These are phyloP conservation scores for Crepidotus variabilis DNA, from an alignment of 768 basidiomycete species.

Conservation along the genomic window DNA sequence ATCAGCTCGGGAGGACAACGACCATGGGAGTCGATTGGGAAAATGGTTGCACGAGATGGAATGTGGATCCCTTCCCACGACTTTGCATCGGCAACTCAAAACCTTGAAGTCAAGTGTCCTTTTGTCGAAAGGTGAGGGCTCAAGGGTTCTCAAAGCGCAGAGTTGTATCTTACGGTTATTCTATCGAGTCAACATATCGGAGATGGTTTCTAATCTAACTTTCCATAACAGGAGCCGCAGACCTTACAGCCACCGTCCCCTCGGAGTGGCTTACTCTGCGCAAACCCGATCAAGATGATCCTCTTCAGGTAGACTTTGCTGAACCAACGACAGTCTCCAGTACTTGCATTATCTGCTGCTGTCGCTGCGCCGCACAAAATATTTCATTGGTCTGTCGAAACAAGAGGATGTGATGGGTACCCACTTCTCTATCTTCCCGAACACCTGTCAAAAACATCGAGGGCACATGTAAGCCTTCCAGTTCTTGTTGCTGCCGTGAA, in stretches of 20 bases:
- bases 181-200: too few relatives aligned
- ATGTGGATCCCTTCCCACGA: background rate
- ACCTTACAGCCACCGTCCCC: background rate
- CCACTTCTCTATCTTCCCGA: slow-evolving; percentile 52
- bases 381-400: background rate
- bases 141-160: too few relatives aligned
- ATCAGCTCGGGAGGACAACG: slow-evolving; percentile 11
- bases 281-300: background rate
- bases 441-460: slow-evolving; percentile 62
- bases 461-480: slow-evolving; percentile 62
- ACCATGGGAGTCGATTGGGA: slow-evolving; percentile 5
- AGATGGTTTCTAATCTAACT: too few relatives aligned
- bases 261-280: background rate
- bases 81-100: too few relatives aligned
- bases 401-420: slow-evolving; percentile 10
- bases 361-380: slow-evolving; percentile 41
- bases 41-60: background rate
- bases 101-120: too few relatives aligned
- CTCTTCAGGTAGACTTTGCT: slow-evolving; percentile 6
- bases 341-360: slow-evolving; percentile 68
- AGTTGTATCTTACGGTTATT: too few relatives aligned
- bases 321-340: slow-evolving; percentile 49
- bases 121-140: too few relatives aligned
- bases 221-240: too few relatives aligned
- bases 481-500: slow-evolving; percentile 60